Base-by-base conservation (phyloP, 2,329 filamentous ascomycete genomes). In the Penicillium digitatum region DNA sequence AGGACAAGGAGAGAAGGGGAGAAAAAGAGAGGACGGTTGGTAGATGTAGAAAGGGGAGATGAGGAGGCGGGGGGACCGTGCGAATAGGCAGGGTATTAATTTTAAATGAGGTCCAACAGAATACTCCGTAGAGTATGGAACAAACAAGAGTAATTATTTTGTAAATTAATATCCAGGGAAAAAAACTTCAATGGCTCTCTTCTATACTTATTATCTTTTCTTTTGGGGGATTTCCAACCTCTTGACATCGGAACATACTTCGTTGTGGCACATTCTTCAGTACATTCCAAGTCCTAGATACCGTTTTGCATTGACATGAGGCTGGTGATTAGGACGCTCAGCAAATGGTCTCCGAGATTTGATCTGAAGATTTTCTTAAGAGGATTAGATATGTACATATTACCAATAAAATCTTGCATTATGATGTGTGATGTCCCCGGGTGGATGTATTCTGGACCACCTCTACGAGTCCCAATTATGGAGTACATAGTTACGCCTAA, bases 251-350 rank as follows among this genome's bases (percentile, higher is more conserved):
- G 57, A 52, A 39, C 62, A 65, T 61, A 49, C 37, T 38, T 26
- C 45, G 48, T 52, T 52, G 58, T 62, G 62, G 63, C 53, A 64
- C 62, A 62, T 63, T 59, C 58, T 32, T 32, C 31, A 11, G n/a
- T 51, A 59, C 63, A 65, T 65, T 65, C 63, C 62, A 60, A 60
- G 62, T 57, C 14, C 24, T 34, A 24, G 22, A 22, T n/a, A 20
- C 22, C 26, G 12, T 26, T 20, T 39, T 12, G 5, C 31, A 24
- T 18, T 12, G 20, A 32, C 34, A 24, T 34, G 57, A 62, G 62
- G 61, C 59, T 62, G 62, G 62, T 44, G 46, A 45, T 34, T 20
- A 34, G 27, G 27, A 32, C 8, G 20, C 12, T 29, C 27, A 39
- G n/a, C 39, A 34, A 26, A 51, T 44, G 51, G 45, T 51, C 47